These are phyloP conservation scores for Lophiotrema nucula DNA, from an alignment of 495 filamentous ascomycete species.

Conservation along the genomic window DNA sequence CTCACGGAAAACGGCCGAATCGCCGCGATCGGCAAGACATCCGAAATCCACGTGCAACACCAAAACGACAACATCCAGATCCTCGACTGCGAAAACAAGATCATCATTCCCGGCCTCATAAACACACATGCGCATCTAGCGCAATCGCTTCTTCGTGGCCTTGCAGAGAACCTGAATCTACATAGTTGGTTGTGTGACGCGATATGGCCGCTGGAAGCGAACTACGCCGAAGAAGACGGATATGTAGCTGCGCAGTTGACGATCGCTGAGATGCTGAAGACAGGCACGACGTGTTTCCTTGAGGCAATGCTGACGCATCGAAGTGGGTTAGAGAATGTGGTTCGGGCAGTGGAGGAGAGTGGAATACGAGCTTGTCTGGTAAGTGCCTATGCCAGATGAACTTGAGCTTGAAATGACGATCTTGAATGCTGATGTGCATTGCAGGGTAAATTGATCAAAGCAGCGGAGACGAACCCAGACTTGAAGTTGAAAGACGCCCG, in stretches of 20 bases:
- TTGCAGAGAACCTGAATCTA: conserved; percentile 49
- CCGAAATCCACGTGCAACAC: conserved; percentile 21
- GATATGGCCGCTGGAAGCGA: conserved; percentile 51
- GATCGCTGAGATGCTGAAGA: conserved; percentile 53
- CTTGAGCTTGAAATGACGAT: no score
- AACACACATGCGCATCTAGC: conserved; percentile 53
- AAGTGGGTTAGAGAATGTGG: conserved; percentile 50
- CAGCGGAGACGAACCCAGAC: conserved; percentile 7
- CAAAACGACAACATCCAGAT: conserved; percentile 15
- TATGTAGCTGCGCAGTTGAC: conserved; percentile 49
- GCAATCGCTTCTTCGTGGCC: conserved; percentile 51
- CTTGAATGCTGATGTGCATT: no score
- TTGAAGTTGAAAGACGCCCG: conserved; percentile 9
- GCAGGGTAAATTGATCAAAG: conserved; percentile 46
- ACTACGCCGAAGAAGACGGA: conserved; percentile 48
- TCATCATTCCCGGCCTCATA: conserved; percentile 51
- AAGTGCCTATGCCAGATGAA: conserved; percentile 20
- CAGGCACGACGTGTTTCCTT: conserved; percentile 53
- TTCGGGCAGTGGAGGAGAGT: conserved; percentile 48
- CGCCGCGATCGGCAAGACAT: conserved; percentile 47
- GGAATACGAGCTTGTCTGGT: conserved; percentile 52
- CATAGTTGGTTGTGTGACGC: conserved; percentile 51
- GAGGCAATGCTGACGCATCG: conserved; percentile 53
- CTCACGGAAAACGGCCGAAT: conserved; percentile 43
- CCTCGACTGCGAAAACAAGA: conserved; percentile 42